Percentiles rank a stretch among this genome's conserved stretches.
Conservation (phyloP, 345 rosid species). For the Linum tenue region DNA sequence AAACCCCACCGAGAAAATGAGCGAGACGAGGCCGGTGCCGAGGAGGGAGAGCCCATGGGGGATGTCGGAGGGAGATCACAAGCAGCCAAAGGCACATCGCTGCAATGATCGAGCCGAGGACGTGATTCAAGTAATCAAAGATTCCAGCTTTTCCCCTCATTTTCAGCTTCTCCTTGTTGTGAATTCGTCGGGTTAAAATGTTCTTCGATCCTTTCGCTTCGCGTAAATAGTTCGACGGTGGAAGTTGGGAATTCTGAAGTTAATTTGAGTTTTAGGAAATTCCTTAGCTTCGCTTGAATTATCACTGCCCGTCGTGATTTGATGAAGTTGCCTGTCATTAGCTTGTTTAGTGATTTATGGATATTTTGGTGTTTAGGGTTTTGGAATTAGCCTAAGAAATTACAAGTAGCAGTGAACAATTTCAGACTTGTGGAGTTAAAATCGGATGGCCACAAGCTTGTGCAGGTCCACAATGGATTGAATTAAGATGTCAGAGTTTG, state of each 20-base stretch:
- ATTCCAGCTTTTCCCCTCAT: not conserved
- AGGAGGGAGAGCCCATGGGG: constrained; percentile 97
- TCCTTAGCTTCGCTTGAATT: too few relatives aligned
- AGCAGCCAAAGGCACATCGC: constrained; percentile 85
- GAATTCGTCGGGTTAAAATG: not conserved
- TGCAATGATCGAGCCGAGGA: constrained; percentile 96
- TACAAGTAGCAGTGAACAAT: too few relatives aligned
- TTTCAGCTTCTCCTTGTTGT: not conserved
- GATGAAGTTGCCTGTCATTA: too few relatives aligned
- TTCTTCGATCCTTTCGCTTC: not conserved
- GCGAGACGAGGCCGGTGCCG: constrained; percentile 87
- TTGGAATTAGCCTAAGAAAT: too few relatives aligned
- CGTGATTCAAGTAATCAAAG: constrained; percentile 50
- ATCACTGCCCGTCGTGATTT: too few relatives aligned
- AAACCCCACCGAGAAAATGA: constrained; percentile 27
- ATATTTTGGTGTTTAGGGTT: too few relatives aligned
- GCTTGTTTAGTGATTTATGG: too few relatives aligned
- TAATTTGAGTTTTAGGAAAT: too few relatives aligned
- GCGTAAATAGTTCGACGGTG: not conserved
- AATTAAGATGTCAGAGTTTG: too few relatives aligned
- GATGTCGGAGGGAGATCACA: constrained; percentile 49
- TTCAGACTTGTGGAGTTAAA: too few relatives aligned
- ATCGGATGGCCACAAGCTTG: too few relatives aligned
- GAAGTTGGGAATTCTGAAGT: not conserved
- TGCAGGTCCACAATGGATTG: too few relatives aligned